Conservation (phyloP, 2,329 filamentous ascomycete species). For the Aureobasidium sp. region DNA sequence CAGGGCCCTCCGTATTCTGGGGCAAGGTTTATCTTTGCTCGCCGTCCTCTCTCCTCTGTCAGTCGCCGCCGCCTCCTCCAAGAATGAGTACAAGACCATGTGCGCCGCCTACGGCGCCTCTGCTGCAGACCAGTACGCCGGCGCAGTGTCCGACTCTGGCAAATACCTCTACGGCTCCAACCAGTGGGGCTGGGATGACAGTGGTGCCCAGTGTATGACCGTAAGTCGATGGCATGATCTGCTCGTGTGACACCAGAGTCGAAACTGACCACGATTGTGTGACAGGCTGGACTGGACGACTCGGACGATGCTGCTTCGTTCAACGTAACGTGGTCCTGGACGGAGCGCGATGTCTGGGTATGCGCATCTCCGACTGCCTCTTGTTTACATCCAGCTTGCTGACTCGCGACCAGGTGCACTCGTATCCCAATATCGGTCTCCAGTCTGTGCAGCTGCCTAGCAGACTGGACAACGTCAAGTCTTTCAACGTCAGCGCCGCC, state of each 20-base stretch:
- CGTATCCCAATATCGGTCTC: conserved; percentile 12
- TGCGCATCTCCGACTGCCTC: not conserved
- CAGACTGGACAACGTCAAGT: conserved; percentile 9
- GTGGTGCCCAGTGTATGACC: conserved; percentile 12
- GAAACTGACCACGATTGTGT: not conserved
- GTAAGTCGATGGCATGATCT: conserved; percentile 2
- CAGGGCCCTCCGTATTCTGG: conserved; percentile 9
- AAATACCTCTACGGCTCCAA: conserved; percentile 13
- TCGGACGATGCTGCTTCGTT: conserved; percentile 8
- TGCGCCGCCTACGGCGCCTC: conserved; percentile 1
- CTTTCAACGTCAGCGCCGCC: conserved; percentile 9
- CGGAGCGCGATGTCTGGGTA: conserved; percentile 12
- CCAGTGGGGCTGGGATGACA: conserved; percentile 12
- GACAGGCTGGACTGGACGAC: conserved; percentile 10
- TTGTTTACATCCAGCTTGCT: not conserved
- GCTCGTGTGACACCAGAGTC: conserved; percentile 5
- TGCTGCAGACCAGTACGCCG: not conserved
- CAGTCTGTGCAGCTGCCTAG: conserved; percentile 7
- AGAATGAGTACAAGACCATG: not conserved
- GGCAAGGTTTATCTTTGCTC: conserved; percentile 11
- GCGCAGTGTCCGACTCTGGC: conserved; percentile 2
- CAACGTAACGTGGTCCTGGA: conserved; percentile 13
- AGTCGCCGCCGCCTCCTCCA: not conserved
- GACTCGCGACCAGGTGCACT: conserved; percentile 8
- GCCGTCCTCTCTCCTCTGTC: conserved; percentile 4